Percentiles rank a stretch among this genome's conserved stretches.
phyloP scores from a whole-genome alignment of 1,284 basidiomycete genomes.

The Porogramme epimiltina region DNA sequence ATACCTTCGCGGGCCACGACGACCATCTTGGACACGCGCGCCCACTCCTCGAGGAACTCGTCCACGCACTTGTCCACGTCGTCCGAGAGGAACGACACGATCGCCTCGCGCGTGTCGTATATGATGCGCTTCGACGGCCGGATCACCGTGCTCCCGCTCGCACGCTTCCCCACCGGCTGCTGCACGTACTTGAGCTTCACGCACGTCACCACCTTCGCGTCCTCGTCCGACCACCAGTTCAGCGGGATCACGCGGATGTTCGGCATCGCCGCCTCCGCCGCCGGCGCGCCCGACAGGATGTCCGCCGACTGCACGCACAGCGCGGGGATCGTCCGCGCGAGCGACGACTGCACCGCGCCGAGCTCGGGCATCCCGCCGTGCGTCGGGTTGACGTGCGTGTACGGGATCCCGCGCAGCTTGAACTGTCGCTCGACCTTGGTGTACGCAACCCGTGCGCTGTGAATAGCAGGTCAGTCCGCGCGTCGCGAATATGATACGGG shows the following conservation, averaged over 20 bases:
- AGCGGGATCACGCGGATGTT: constrained; percentile 87
- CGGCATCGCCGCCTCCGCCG: constrained; percentile 87
- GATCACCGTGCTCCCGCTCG: constrained; percentile 63
- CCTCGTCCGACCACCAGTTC: constrained; percentile 87
- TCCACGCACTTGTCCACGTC: constrained; percentile 86
- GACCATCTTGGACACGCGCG: constrained; percentile 87
- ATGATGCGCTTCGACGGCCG: constrained; percentile 82
- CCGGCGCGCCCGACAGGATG: constrained; percentile 78
- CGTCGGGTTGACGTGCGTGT: constrained; percentile 71
- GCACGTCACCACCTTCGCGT: constrained; percentile 74
- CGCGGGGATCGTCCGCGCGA: constrained; percentile 75
- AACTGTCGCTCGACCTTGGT: constrained; percentile 88
- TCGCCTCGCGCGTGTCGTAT: constrained; percentile 82
- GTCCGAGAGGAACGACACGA: constrained; percentile 85
- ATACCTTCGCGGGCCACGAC: constrained; percentile 87
- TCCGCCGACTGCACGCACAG: constrained; percentile 82
- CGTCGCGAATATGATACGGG: not conserved
- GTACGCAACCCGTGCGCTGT: constrained; percentile 87
- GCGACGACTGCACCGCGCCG: constrained; percentile 62
- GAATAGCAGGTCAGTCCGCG: not conserved
- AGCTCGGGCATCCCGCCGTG: constrained; percentile 44
- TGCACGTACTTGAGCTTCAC: constrained; percentile 88
- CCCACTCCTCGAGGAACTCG: constrained; percentile 90
- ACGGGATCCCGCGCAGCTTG: constrained; percentile 79
- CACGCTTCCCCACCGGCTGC: constrained; percentile 75